Percentiles rank a stretch among this genome's conserved stretches.
Evolutionary conservation across 768 basidiomycete genomes (phyloP).

Genomic region (Kwoniella mangroviensis): DNA sequence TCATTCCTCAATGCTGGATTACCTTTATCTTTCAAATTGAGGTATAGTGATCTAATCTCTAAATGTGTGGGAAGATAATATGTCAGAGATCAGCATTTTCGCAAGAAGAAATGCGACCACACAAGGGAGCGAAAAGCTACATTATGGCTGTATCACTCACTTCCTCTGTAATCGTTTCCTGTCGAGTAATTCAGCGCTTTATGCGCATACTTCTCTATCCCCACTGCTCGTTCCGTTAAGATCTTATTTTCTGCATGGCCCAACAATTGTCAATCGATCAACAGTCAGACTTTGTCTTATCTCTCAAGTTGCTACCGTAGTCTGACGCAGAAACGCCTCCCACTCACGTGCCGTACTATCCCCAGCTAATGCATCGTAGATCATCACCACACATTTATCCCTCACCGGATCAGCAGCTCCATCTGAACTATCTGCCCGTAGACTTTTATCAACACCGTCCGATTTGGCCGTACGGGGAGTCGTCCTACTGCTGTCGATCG

Average conservation of each 20-base stretch:
- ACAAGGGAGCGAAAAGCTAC: no score
- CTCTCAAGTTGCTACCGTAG: no score
- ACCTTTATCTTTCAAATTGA: conserved; percentile 93
- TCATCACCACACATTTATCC: conserved; percentile 83
- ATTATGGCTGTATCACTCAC: conserved; percentile 32
- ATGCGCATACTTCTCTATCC: conserved; percentile 72
- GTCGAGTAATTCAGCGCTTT: conserved; percentile 41
- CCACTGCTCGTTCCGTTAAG: conserved; percentile 69
- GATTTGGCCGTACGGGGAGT: conserved; percentile 66
- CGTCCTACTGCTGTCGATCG: conserved; percentile 39
- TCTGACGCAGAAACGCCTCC: not conserved
- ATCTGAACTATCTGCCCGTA: conserved; percentile 44
- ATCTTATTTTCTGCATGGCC: conserved; percentile 67
- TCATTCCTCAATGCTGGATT: conserved; percentile 85
- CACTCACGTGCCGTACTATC: conserved; percentile 87
- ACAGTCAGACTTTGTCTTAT: conserved; percentile 62
- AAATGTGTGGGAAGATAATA: not conserved
- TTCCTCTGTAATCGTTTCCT: conserved; percentile 55
- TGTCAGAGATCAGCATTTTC: no score
- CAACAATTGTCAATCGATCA: not conserved
- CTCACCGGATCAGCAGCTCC: conserved; percentile 73
- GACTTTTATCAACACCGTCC: conserved; percentile 66
- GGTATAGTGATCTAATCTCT: conserved; percentile 85
- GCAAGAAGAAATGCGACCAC: no score
- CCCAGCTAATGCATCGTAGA: conserved; percentile 86